Conservation (phyloP, 148 eudicot genomes). For the Rhododendron ovatum region DNA sequence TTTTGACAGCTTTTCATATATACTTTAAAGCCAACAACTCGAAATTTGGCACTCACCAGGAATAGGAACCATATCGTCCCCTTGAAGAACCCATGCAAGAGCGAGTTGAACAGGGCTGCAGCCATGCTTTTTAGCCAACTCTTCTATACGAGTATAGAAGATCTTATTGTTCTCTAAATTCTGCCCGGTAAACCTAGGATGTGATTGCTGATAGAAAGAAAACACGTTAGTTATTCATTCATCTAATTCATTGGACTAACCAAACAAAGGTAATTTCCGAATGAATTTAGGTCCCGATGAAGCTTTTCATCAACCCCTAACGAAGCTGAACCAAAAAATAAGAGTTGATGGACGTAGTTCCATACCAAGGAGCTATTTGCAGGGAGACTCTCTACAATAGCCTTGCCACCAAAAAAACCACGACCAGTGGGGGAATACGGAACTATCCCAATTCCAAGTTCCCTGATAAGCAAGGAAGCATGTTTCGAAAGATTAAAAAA, state of each 20-base stretch:
- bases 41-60: neutral
- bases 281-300: neutral
- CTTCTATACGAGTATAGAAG: slow-evolving; percentile 42
- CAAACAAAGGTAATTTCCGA: neutral
- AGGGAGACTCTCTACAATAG: slow-evolving; percentile 50
- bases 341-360: neutral
- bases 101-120: slow-evolving; percentile 72
- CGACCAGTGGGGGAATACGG: slow-evolving; percentile 77
- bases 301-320: neutral
- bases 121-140: slow-evolving; percentile 50
- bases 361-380: slow-evolving; percentile 55
- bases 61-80: slow-evolving; percentile 66
- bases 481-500: neutral
- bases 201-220: slow-evolving; percentile 24
- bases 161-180: slow-evolving; percentile 64
- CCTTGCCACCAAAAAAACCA: slow-evolving; percentile 78
- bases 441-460: slow-evolving; percentile 72
- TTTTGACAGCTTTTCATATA: neutral
- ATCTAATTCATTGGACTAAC: neutral
- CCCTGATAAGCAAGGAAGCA: slow-evolving; percentile 32
- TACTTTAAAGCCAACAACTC: neutral
- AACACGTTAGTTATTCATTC: neutral
- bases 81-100: slow-evolving; percentile 73
- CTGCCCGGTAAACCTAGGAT: slow-evolving; percentile 54
- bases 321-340: neutral